Evolutionary conservation across 2,329 filamentous ascomycete species (phyloP), one percentile per base, ranked within the genome.

Genomic region (Penicillium brasilianum): DNA sequence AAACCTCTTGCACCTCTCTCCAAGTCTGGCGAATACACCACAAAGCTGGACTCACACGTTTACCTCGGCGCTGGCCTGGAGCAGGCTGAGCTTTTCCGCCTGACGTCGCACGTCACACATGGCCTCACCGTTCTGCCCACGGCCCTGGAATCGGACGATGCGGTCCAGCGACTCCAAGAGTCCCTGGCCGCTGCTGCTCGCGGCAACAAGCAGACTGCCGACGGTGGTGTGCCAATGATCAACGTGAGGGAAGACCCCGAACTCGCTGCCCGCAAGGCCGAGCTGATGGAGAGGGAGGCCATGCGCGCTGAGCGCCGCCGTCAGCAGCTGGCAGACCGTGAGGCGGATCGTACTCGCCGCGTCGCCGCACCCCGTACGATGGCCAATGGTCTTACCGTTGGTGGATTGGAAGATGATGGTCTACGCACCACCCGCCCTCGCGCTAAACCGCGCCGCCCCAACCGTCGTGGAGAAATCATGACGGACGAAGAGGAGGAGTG

Each of bases 221-320:
- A 83, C 60, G 81, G 83, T 41, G 83, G 82, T 22, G 81, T 83
- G n/a, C 82, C 84, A 28, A 80, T 88, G 32, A 82, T 87, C 64
- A 81, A 85, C 57, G 80, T 87, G 22, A 83, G 82, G 58, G 85
- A 87, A 66, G 88, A 90, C 66, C 87, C 87, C 2, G 87, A 89
- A 69, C 77, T 86, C 39, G 84, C 84, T 36, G 83, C 84, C 65
- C 82, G 82, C 66, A 80, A 83, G 65, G 87, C 87, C 11, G 87
- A 89, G 69, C 76, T 81, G 16, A 81, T 83, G 18, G 86, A 88
- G 71, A 84, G 83, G 58, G 84, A 88, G 70, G 84, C 84, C 62
- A 74, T 84, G 61, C 82, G 83, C 60, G 80, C 79, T 18, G 78
- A 82, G 50, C 84, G 85, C 55, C 83, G 83, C 59, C 78, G 80